Evolutionary conservation across 495 filamentous ascomycete genomes (phyloP).

Genomic region (Lasiosphaeria ovina): DNA sequence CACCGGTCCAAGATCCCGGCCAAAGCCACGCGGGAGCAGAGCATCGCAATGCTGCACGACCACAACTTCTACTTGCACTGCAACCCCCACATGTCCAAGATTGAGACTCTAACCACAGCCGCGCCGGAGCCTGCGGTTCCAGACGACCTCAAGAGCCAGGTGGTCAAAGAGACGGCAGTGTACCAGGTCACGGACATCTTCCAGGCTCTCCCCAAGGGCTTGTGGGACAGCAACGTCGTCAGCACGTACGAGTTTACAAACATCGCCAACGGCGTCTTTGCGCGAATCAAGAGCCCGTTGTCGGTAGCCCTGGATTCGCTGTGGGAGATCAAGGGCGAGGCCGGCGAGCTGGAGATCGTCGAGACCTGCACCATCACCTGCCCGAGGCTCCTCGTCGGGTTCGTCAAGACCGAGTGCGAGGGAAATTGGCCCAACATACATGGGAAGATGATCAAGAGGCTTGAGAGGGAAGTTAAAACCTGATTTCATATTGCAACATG

Average conservation of each 20-base stretch:
- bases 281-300: slow-evolving; percentile 45
- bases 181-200: slow-evolving; percentile 37
- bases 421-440: slow-evolving; percentile 42
- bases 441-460: slow-evolving; percentile 35
- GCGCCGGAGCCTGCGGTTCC: slow-evolving; percentile 18
- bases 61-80: slow-evolving; percentile 46
- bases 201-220: slow-evolving; percentile 37
- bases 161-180: slow-evolving; percentile 7
- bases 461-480: slow-evolving; percentile 26
- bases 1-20: slow-evolving; percentile 59
- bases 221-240: slow-evolving; percentile 49
- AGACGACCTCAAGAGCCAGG: slow-evolving; percentile 19
- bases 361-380: slow-evolving; percentile 42
- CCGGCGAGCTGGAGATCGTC: slow-evolving; percentile 32
- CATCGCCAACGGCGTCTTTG: slow-evolving; percentile 40
- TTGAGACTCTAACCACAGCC: slow-evolving; percentile 26
- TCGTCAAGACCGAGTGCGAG: slow-evolving; percentile 45
- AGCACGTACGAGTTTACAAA: slow-evolving; percentile 47
- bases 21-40: slow-evolving; percentile 53
- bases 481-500: no score
- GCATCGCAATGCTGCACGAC: slow-evolving; percentile 61
- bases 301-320: slow-evolving; percentile 46
- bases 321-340: slow-evolving; percentile 37
- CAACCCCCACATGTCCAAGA: slow-evolving; percentile 44
- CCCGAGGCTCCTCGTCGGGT: slow-evolving; percentile 39